These are phyloP conservation scores for Mycosphaerella sp. DNA, from an alignment of 2,329 filamentous ascomycete genomes.

Conservation along the genomic window DNA sequence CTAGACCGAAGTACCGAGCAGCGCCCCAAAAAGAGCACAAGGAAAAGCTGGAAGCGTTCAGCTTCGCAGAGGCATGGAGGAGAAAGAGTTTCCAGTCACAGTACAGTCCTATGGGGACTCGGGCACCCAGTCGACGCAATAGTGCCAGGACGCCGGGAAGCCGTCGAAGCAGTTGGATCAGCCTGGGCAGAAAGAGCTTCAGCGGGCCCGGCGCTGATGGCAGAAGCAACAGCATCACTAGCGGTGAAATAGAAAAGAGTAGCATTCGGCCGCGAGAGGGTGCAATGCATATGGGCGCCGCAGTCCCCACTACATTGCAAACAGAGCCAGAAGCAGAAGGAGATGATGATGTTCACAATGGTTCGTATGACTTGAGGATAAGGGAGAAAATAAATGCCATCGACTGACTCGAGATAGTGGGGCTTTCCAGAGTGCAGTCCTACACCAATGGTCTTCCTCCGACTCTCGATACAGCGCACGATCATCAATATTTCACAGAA, in stretches of 20 bases:
- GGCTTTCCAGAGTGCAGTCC: conserved; percentile 33
- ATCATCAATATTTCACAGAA: conserved; percentile 39
- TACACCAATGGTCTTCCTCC: conserved; percentile 25
- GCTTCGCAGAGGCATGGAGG: conserved; percentile 44
- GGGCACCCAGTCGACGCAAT: conserved; percentile 38
- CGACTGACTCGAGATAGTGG: conserved; percentile 25
- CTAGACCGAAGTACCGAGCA: conserved; percentile 45
- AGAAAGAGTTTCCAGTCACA: conserved; percentile 41
- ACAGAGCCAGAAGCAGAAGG: conserved; percentile 39
- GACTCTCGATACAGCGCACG: conserved; percentile 27
- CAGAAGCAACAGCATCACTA: conserved; percentile 23
- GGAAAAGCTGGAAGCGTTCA: conserved; percentile 45
- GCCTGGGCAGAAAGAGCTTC: conserved; percentile 24
- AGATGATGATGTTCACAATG: conserved; percentile 44
- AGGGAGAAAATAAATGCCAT: background rate
- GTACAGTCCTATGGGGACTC: conserved; percentile 47
- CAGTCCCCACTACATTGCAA: conserved; percentile 26
- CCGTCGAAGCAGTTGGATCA: conserved; percentile 29
- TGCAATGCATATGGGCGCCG: conserved; percentile 18
- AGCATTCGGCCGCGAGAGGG: conserved; percentile 14
- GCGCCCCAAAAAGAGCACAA: conserved; percentile 48
- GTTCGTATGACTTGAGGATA: conserved; percentile 28
- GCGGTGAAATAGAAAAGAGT: conserved; percentile 20
- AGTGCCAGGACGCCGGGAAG: conserved; percentile 18
- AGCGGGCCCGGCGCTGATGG: conserved; percentile 16